These are phyloP conservation scores for Melocanna baccifera DNA, from an alignment of 176 grass and related monocot genomes.

Conservation along the genomic window DNA sequence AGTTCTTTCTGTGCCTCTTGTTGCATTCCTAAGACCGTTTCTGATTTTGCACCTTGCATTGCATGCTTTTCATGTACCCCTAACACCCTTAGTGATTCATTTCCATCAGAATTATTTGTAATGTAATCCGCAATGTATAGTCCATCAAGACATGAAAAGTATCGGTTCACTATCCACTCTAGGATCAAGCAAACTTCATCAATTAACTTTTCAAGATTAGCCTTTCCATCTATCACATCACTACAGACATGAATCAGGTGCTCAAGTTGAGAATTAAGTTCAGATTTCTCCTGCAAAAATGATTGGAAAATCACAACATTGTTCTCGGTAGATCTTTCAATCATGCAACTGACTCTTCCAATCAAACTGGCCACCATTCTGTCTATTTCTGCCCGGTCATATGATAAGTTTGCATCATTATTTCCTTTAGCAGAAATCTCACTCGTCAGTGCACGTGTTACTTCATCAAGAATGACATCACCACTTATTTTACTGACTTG, in stretches of 20 bases:
- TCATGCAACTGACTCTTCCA: slow-evolving; percentile 24
- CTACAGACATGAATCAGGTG: slow-evolving; percentile 39
- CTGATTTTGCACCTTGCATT: not conserved
- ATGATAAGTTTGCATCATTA: slow-evolving; percentile 3
- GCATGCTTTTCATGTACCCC: slow-evolving; percentile 2
- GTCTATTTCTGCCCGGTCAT: not conserved
- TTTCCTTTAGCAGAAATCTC: slow-evolving; percentile 3
- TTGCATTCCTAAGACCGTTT: not conserved
- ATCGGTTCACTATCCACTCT: slow-evolving; percentile 45
- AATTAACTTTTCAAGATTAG: slow-evolving; percentile 34
- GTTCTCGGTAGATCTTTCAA: slow-evolving; percentile 15
- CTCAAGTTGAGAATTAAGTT: slow-evolving; percentile 35
- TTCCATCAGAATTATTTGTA: slow-evolving; percentile 30
- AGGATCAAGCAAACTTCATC: slow-evolving; percentile 41
- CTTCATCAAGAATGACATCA: slow-evolving; percentile 49
- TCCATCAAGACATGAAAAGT: slow-evolving; percentile 33
- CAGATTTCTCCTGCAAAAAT: slow-evolving; percentile 32
- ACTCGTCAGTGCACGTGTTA: slow-evolving; percentile 44
- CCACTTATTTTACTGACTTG: slow-evolving; percentile 44
- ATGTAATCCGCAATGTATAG: slow-evolving; percentile 17
- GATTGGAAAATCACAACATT: slow-evolving; percentile 21
- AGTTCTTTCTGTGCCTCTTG: slow-evolving; percentile 4
- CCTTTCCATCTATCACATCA: slow-evolving; percentile 40
- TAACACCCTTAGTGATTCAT: slow-evolving; percentile 28
- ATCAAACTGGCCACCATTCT: slow-evolving; percentile 29